A percentile compares a stretch with the other conserved stretches of the same genome.
Conservation (phyloP, 352 stramenopile genomes). For the Pythium coloratum region DNA sequence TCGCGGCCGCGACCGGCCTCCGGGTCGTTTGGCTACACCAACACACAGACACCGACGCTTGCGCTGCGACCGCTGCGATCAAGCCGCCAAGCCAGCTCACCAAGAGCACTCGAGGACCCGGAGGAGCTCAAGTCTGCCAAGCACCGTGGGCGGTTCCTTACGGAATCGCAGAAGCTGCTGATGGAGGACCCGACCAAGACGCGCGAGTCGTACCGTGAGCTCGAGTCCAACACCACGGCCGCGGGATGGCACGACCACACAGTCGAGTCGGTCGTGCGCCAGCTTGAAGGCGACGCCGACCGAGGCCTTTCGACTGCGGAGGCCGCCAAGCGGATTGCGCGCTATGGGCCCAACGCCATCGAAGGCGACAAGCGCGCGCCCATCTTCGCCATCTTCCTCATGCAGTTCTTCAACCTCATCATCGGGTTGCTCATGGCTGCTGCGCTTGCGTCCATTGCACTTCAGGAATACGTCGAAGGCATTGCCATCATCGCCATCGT, state of each 20-base stretch:
- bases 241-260: constrained; percentile 33
- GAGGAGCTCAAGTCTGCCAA: constrained; percentile 11
- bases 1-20: constrained; percentile 1
- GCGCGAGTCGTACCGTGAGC: constrained; percentile 35
- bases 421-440: constrained; percentile 38
- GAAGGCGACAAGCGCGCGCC: constrained; percentile 26
- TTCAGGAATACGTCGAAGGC: constrained; percentile 42
- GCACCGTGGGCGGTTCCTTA: constrained; percentile 38
- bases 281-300: constrained; percentile 32
- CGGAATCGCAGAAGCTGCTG: constrained; percentile 39
- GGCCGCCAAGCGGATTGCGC: constrained; percentile 18
- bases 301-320: constrained; percentile 23
- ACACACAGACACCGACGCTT: constrained; percentile 24
- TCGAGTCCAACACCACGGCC: constrained; percentile 33
- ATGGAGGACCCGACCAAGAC: constrained; percentile 36
- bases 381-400: constrained; percentile 35
- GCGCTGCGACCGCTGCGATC: constrained; percentile 22
- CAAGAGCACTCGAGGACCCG: background rate
- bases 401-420: constrained; percentile 48
- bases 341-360: constrained; percentile 31
- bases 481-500: constrained; percentile 42
- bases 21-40: constrained; percentile 26
- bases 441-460: constrained; percentile 37
- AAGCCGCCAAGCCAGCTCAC: background rate
- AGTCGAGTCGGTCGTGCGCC: constrained; percentile 30